Conservation (phyloP, 2,329 filamentous ascomycete species). For the Sclerotinia borealis region DNA sequence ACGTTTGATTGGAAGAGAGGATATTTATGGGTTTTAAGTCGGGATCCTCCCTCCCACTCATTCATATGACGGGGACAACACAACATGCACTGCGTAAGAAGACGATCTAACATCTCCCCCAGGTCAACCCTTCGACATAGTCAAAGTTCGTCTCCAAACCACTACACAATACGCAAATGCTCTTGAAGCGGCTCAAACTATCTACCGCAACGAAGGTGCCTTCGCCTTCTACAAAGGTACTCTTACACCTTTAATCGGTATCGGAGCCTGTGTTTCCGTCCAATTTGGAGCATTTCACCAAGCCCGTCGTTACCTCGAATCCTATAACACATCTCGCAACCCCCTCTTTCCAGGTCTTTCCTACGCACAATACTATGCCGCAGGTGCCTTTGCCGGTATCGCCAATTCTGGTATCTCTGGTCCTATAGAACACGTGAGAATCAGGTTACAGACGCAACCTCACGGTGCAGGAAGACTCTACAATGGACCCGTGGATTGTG, state of each 20-base stretch:
- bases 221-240: slow-evolving; percentile 98
- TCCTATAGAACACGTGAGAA: slow-evolving; percentile 95
- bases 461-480: slow-evolving; percentile 78
- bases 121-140: slow-evolving; percentile 78
- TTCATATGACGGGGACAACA: not conserved
- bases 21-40: not conserved
- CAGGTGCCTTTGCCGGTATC: slow-evolving; percentile 87
- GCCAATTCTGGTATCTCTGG: slow-evolving; percentile 83
- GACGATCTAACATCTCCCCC: slow-evolving; percentile 20
- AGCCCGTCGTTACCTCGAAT: slow-evolving; percentile 79
- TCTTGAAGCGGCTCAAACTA: slow-evolving; percentile 71
- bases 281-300: slow-evolving; percentile 97
- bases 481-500: slow-evolving; percentile 79
- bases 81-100: not conserved
- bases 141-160: slow-evolving; percentile 96
- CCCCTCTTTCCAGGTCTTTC: slow-evolving; percentile 47
- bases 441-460: slow-evolving; percentile 91
- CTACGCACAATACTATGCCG: slow-evolving; percentile 81
- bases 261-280: slow-evolving; percentile 95
- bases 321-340: slow-evolving; percentile 52
- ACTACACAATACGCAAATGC: slow-evolving; percentile 75
- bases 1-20: not conserved
- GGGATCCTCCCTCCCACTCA: not conserved
- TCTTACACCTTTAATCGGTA: slow-evolving; percentile 86
- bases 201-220: slow-evolving; percentile 82